Percentiles rank a stretch among this genome's conserved stretches.
These are phyloP conservation scores for Kernera saxatilis DNA, from an alignment of 345 rosid genomes.

Conservation along the genomic window DNA sequence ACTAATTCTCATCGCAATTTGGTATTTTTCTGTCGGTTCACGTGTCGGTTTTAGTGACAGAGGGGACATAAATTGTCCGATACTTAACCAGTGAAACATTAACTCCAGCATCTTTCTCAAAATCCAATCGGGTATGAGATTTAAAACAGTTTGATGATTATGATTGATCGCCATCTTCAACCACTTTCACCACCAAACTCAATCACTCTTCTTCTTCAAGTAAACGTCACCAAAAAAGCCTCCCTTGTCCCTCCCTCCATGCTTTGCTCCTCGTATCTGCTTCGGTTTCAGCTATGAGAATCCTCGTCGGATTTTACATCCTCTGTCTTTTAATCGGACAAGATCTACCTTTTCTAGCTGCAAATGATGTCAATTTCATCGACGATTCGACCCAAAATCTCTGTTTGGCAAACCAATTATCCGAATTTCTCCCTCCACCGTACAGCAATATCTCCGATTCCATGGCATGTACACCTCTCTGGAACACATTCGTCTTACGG, in stretches of 20 bases:
- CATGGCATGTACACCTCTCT: slow-evolving; percentile 56
- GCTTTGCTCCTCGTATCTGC: not conserved
- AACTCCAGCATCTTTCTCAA: slow-evolving; percentile 18
- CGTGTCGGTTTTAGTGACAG: slow-evolving; percentile 20
- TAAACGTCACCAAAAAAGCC: slow-evolving; percentile 43
- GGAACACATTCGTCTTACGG: slow-evolving; percentile 77
- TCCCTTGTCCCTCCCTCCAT: slow-evolving; percentile 15
- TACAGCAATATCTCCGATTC: slow-evolving; percentile 54
- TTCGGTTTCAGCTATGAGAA: slow-evolving; percentile 15
- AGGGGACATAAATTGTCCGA: slow-evolving; percentile 26
- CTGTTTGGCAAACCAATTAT: slow-evolving; percentile 47
- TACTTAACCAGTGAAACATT: slow-evolving; percentile 29
- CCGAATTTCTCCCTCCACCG: slow-evolving; percentile 69
- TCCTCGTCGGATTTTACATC: slow-evolving; percentile 30
- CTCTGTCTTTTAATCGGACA: slow-evolving; percentile 26
- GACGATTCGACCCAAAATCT: slow-evolving; percentile 25
- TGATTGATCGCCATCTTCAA: slow-evolving; percentile 46
- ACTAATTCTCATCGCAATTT: not conserved
- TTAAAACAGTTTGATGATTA: slow-evolving; percentile 25
- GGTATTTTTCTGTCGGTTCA: slow-evolving; percentile 25
- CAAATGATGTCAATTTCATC: slow-evolving; percentile 3
- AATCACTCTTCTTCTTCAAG: slow-evolving; percentile 40
- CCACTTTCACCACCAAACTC: slow-evolving; percentile 42
- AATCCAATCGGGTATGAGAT: not conserved
- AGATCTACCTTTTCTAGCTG: slow-evolving; percentile 18